Base-by-base conservation (phyloP, 495 filamentous ascomycete genomes). In the Lindgomyces ingoldianus region DNA sequence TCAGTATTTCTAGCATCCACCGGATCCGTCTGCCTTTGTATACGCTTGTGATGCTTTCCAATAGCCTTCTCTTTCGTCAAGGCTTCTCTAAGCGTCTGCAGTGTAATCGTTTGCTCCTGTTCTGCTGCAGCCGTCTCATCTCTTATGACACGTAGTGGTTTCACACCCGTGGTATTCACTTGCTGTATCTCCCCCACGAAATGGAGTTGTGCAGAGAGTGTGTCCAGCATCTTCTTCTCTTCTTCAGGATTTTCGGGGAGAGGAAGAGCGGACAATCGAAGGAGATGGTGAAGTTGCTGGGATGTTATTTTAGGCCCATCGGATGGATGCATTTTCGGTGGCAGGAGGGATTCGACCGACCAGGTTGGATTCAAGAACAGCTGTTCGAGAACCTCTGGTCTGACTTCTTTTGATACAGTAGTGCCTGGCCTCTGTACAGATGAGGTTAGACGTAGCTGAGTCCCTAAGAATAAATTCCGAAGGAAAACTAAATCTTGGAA, bases 181-280 rank as follows among this genome's bases (percentile, higher is more conserved):
- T 74, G 76, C 65, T 94, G 92, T 29, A 98, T 87, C 56, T 88
- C 84, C 57, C 82, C 84, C 41, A 98, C 91, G 70, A 99, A 98
- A 69, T 91, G 87, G 0, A 99, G 83, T 69, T 99, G 94, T 10
- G 90, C 85, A 45, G 86, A 80, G 6, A 99, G 81, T 0, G 88
- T 91, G 19, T 81, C 65, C 4, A 94, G 78, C 84, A 96, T 90
- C 9, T 76, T 67, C 0, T 75, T 55, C 67, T 91, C 85, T 68
- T 87, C 84, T 27, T 77, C 81, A 8, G 76, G 67, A 18, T 78
- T 80, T 12, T 78, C 69, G 1, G 94, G 93, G 6, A 81, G 81
- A 0, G 93, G 91, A 0, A 98, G 87, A 29, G 94, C 91, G 6
- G 92, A 96, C 60, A 98, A 86, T 16, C 91, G 89, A 42, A 96